Evolutionary conservation across 106 monocot genomes (phyloP), one percentile per base, ranked within the genome.

Genomic region (Dendrobium huoshanense): DNA sequence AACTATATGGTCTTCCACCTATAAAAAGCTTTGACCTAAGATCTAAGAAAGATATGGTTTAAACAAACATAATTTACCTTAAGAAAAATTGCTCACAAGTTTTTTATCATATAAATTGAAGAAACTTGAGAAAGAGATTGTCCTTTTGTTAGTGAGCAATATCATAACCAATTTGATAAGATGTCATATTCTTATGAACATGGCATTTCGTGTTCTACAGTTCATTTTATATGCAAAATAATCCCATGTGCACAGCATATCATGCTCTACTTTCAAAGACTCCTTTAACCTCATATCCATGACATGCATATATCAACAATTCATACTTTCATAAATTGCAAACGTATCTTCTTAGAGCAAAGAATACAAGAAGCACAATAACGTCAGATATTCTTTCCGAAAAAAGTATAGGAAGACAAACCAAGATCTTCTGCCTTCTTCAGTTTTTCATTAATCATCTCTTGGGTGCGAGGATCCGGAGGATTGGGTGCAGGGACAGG

Each of bases 401-500:
- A 37, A 70, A 37, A 70, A 70, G 2, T 4, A 37, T 24, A 70
- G 37, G 64, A 40, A 68, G 11, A 20, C 73, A 80, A 84, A 96
- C 96, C 96, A 77, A 96, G 92, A 83, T 90, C 91, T 85, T 96
- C 96, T 81, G 96, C 93, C 78, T 87, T 91, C 75, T 85, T 91
- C 56, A 96, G 85, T 64, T 93, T 96, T 61, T 96, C 96, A 79
- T 96, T 93, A 64, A 96, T 96, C 88, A 96, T 84, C 83, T 96
- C 96, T 68, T 96, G 96, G 29, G 96, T 96, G 6, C 86, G 88
- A 76, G 91, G 79, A 88, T 96, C 96, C 33, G 96, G 94, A 48
- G 89, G 87, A 78, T 79, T 24, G 42, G 75, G 83, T 9, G 78
- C 77, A 79, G 88, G 86, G 19, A 88, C 19, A 70, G 88, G 77